These are phyloP conservation scores for Ganoderma lingzhi DNA, from an alignment of 1,284 basidiomycete species.

Conservation along the genomic window DNA sequence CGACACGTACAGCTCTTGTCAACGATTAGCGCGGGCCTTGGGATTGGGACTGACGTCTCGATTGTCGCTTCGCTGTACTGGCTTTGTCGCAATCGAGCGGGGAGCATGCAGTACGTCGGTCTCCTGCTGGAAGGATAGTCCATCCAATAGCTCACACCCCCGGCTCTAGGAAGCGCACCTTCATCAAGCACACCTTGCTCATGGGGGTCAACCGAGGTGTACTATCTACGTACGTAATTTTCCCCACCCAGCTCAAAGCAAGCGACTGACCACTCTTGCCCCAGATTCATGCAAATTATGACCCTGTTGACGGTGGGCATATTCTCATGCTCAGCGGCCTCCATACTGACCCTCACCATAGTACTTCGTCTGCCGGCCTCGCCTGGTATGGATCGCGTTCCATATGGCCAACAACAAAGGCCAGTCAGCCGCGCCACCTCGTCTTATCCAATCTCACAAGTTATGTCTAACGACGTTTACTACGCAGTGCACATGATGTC, in stretches of 20 bases:
- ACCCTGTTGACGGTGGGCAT: constrained; percentile 25
- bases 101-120: constrained; percentile 13
- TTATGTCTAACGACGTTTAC: background rate
- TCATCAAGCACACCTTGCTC: constrained; percentile 14
- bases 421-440: background rate
- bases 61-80: constrained; percentile 26
- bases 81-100: constrained; percentile 22
- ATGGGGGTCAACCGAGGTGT: constrained; percentile 26
- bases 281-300: constrained; percentile 23
- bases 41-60: constrained; percentile 22
- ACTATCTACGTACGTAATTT: constrained; percentile 19
- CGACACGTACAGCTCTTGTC: constrained; percentile 18
- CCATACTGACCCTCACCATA: background rate
- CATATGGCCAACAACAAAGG: constrained; percentile 31
- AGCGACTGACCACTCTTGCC: background rate
- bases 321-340: background rate
- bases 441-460: background rate
- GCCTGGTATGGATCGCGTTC: constrained; percentile 29
- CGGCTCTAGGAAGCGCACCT: constrained; percentile 8
- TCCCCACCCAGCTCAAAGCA: background rate
- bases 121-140: background rate
- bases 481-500: constrained; percentile 24
- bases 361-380: constrained; percentile 26
- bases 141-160: background rate
- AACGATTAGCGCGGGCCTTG: constrained; percentile 19